Conservation (phyloP, 371 early-diverging fungal genomes). For the Mortierella polycephala region DNA sequence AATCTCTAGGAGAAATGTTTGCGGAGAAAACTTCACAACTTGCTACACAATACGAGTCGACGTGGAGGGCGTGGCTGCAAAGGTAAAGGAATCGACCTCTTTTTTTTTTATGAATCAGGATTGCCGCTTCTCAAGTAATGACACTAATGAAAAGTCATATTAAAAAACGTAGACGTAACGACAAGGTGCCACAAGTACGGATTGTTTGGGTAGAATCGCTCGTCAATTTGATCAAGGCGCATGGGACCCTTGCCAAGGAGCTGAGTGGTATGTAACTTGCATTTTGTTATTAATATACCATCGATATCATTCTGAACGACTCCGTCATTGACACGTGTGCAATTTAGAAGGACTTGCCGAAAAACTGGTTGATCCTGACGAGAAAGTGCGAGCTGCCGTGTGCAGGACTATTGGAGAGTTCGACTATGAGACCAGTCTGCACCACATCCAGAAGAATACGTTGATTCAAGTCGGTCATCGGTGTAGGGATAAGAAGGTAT, state of each 20-base stretch:
- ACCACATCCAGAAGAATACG: constrained; percentile 66
- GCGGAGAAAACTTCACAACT: constrained; percentile 76
- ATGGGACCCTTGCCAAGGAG: constrained; percentile 75
- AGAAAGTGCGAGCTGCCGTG: constrained; percentile 86
- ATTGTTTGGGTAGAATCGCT: constrained; percentile 81
- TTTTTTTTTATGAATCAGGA: not conserved
- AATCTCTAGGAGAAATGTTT: constrained; percentile 89
- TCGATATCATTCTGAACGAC: not conserved
- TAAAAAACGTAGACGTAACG: constrained; percentile 70
- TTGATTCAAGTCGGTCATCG: constrained; percentile 77
- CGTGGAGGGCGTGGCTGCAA: constrained; percentile 91
- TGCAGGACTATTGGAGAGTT: constrained; percentile 77
- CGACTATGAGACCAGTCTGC: constrained; percentile 63
- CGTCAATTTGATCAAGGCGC: constrained; percentile 69
- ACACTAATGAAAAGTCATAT: too few species aligned
- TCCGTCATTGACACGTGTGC: not conserved
- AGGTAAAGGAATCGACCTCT: constrained; percentile 58
- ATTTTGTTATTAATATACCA: not conserved
- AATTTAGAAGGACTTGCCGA: constrained; percentile 69
- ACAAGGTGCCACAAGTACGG: constrained; percentile 77
- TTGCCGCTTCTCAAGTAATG: too few species aligned
- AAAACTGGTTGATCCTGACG: constrained; percentile 91
- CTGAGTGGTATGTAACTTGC: constrained; percentile 63
- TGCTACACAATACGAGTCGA: constrained; percentile 77
- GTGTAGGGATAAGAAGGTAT: constrained; percentile 89